Conservation (phyloP, 768 basidiomycete species). For the Strobilomyces confusus region DNA sequence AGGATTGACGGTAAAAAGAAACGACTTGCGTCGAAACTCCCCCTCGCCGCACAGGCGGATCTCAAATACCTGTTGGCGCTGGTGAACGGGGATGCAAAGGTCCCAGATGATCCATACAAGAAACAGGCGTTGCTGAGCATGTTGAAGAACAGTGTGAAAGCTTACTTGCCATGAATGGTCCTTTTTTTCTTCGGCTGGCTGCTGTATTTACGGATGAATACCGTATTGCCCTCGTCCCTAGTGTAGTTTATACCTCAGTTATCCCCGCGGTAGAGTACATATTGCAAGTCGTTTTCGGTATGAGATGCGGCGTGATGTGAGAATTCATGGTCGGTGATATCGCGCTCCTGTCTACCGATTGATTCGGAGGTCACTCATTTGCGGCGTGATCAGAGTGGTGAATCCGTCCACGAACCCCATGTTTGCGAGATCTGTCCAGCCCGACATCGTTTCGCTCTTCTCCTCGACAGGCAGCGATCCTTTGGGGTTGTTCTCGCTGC, state of each 20-base stretch:
- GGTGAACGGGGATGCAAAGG: conserved; percentile 46
- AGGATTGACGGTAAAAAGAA: conserved; percentile 59
- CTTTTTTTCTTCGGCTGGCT: background rate
- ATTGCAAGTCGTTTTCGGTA: background rate
- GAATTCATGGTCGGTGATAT: background rate
- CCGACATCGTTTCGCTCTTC: conserved; percentile 64
- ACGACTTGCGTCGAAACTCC: conserved; percentile 54
- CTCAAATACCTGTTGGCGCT: conserved; percentile 75
- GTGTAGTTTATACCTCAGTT: conserved; percentile 11
- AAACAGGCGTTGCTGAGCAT: conserved; percentile 49
- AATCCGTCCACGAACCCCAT: conserved; percentile 27
- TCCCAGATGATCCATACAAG: conserved; percentile 53
- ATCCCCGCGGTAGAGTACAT: conserved; percentile 1
- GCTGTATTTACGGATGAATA: conserved; percentile 13
- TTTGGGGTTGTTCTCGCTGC: conserved; percentile 49
- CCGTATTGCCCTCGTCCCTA: background rate
- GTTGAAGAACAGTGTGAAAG: conserved; percentile 44
- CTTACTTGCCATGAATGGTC: conserved; percentile 19
- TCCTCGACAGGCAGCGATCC: conserved; percentile 68
- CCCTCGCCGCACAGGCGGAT: conserved; percentile 84
- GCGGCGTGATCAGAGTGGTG: conserved; percentile 16
- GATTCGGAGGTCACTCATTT: conserved; percentile 14
- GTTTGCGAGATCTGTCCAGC: conserved; percentile 59
- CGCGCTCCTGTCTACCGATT: background rate
- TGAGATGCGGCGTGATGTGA: background rate